Percentiles rank a stretch among this genome's conserved stretches.
phyloP scores from a whole-genome alignment of 306 rosid species.

The Pyrus bretschneideri region DNA sequence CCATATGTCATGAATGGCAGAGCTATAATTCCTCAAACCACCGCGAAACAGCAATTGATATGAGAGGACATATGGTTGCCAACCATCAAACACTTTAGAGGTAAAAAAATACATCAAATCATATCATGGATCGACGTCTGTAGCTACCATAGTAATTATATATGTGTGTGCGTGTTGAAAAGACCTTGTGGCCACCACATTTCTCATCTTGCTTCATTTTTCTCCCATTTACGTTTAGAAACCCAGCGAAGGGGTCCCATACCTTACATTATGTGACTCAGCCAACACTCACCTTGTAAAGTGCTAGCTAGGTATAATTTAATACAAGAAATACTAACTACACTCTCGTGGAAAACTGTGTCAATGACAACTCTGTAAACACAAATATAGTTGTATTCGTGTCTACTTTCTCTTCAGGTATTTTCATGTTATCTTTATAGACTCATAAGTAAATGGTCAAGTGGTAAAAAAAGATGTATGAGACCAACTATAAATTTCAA shows the following conservation, averaged over 20 bases:
- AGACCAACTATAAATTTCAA: no score
- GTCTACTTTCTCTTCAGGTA: no score
- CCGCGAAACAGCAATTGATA: conserved; percentile 17
- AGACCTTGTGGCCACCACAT: conserved; percentile 20
- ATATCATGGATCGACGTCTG: conserved; percentile 21
- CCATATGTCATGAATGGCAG: not conserved
- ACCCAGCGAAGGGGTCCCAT: conserved; percentile 9
- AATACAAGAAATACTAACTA: no score
- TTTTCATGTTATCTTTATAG: no score
- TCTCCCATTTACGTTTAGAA: not conserved
- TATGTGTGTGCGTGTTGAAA: not conserved
- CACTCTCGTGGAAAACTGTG: no score
- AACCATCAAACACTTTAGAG: conserved; percentile 16
- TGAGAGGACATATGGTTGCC: conserved; percentile 30
- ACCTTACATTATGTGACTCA: not conserved
- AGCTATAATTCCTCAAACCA: conserved; percentile 1
- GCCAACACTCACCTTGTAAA: not conserved
- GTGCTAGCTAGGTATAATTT: no score
- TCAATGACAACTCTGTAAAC: no score
- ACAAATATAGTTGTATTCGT: no score
- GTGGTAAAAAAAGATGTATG: no score
- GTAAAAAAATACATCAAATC: conserved; percentile 20
- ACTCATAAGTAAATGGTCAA: no score
- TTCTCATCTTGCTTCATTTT: conserved; percentile 11
- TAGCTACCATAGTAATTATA: conserved; percentile 24